Evolutionary conservation across 2,329 filamentous ascomycete genomes (phyloP), one percentile per base, ranked within the genome.

Genomic region (Pestalotiopsis sp.): DNA sequence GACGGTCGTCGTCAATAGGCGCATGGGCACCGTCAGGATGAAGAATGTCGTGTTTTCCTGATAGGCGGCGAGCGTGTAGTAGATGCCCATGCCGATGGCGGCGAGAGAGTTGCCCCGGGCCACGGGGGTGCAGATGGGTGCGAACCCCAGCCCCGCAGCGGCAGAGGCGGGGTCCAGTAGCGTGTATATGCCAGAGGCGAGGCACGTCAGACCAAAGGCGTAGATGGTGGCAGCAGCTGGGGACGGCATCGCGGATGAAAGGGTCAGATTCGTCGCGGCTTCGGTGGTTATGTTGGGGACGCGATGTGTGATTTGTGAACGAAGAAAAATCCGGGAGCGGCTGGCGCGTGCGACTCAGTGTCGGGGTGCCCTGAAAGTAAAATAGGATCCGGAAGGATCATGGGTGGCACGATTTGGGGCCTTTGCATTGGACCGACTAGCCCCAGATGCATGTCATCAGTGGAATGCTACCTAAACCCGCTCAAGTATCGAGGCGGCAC

Each of bases 41-140:
- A 78, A 78, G 71, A 79, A 79, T 13, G 68, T 66, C 6, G 68
- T 66, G 69, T 79, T 79, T 65, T 79, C 73, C 68, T 79, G 78
- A 57, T 75, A 77, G 11, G 74, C 77, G 20, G 75, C 76, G 9
- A 80, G 70, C 5, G 70, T 70, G 67, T 79, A 79, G 68, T 79
- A 79, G 31, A 79, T 69, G 9, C 77, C 75, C 76, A 78, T 79
- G 17, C 75, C 76, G 20, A 78, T 70, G 45, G 76, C 76, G 12
- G 76, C 78, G 4, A 78, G 72, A 17, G 66, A 63, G 66, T 72
- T 73, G 17, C 71, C 71, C 66, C 73, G 70, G 3, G 63, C 70
- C 4, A 69, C 68, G n/a, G 71, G 68, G 38, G 70, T 70, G 67
- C 71, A 74, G 14, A 45, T 56, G 45, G 65, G 62, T 36, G 70